Evolutionary conservation across 192 early-diverging fungal species (phyloP).

Genomic region (Rhizophagus prolifer): DNA sequence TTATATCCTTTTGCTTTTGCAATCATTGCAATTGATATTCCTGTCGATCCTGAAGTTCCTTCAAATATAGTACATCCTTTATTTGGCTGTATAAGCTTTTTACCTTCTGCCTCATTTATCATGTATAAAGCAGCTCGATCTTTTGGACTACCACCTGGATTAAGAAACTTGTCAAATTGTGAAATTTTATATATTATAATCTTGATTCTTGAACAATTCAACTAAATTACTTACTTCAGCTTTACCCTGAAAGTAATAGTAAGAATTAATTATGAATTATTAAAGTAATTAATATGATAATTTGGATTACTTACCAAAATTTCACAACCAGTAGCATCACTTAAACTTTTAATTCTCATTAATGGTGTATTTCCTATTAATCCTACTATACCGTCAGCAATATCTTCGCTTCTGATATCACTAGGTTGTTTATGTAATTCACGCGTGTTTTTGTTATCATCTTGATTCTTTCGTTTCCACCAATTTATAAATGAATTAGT

Average conservation of each 20-base stretch:
- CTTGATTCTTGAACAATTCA: too few relatives aligned
- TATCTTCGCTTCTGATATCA: conserved; percentile 23
- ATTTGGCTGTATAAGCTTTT: conserved; percentile 69
- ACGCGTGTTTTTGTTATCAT: not conserved
- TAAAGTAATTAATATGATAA: not conserved
- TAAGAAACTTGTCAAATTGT: conserved; percentile 67
- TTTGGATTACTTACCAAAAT: conserved; percentile 60
- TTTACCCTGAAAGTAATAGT: conserved; percentile 34
- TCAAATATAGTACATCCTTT: conserved; percentile 84
- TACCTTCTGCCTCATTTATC: conserved; percentile 73
- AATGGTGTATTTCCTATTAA: conserved; percentile 93
- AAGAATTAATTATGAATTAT: not conserved
- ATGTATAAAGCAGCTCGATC: conserved; percentile 90
- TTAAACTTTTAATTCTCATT: conserved; percentile 80
- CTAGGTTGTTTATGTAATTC: not conserved
- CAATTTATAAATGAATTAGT: conserved; percentile 5
- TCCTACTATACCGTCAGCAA: conserved; percentile 71
- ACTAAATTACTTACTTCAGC: conserved; percentile 9
- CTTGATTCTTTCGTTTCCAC: not conserved
- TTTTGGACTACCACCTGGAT: conserved; percentile 90
- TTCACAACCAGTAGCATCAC: conserved; percentile 87
- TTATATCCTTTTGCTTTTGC: conserved; percentile 86
- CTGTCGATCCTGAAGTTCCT: conserved; percentile 94
- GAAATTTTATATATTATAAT: not conserved
- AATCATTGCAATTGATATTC: conserved; percentile 92